phyloP scores from a whole-genome alignment of 345 rosid genomes.

The Noccaea caerulescens region DNA sequence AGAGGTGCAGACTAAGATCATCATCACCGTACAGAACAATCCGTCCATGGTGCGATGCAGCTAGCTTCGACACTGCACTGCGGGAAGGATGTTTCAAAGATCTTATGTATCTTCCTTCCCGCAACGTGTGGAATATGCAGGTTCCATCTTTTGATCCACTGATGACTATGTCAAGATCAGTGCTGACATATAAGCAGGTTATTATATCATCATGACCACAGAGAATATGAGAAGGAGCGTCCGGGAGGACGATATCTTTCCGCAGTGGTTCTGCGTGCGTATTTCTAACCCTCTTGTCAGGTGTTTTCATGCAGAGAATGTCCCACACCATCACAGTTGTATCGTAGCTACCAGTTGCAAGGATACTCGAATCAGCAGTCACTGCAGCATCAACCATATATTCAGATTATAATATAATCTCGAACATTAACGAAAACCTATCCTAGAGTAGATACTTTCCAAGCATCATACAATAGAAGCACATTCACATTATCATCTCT shows the following conservation, averaged over 20 bases:
- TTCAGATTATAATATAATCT: constrained; percentile 15
- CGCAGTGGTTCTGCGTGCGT: constrained; percentile 57
- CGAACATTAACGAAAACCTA: not conserved
- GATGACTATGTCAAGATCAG: constrained; percentile 90
- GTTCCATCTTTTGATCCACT: constrained; percentile 99
- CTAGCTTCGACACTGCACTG: constrained; percentile 79
- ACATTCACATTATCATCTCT: constrained; percentile 25
- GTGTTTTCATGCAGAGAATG: constrained; percentile 56
- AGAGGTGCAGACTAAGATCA: constrained; percentile 89
- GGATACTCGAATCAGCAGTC: constrained; percentile 78
- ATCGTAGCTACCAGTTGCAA: constrained; percentile 97
- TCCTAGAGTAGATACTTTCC: not conserved
- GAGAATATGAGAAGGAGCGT: constrained; percentile 92
- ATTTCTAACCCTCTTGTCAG: constrained; percentile 71
- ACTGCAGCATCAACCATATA: constrained; percentile 55
- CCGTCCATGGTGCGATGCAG: constrained; percentile 82
- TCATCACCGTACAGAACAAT: constrained; percentile 81
- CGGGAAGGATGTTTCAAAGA: constrained; percentile 87
- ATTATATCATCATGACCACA: constrained; percentile 96
- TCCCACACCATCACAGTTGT: constrained; percentile 99
- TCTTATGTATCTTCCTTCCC: constrained; percentile 91
- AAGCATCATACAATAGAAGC: not conserved
- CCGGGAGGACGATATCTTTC: constrained; percentile 71
- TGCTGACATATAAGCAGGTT: constrained; percentile 80
- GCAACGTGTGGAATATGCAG: constrained; percentile 83